Evolutionary conservation across 768 basidiomycete species (phyloP), one percentile per base, ranked within the genome.

Genomic region (Boletus rubescentipes): DNA sequence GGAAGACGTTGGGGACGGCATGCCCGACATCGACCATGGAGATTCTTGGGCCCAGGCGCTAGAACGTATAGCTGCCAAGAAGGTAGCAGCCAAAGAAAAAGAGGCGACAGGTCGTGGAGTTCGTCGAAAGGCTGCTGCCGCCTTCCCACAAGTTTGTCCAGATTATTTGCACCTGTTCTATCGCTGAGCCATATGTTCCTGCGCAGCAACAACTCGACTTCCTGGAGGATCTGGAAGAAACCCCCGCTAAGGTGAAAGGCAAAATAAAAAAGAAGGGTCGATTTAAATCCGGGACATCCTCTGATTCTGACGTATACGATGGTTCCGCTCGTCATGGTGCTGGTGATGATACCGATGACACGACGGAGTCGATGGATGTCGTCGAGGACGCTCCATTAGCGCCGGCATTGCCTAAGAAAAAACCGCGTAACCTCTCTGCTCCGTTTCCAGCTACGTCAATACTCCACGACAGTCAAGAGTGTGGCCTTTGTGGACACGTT

Each of bases 11-110:
- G 77, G 73, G 32, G 88, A 88, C 42, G 76, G 73, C 7, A 62
- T 76, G 4, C 67, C 67, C 2, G 74, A 73, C 5, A 57, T 67
- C 15, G 84, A 83, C 42, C 78, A 85, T 50, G 77, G 74, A 30
- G 87, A 92, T 67, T 91, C 91, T n/a, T 95, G 92, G 93, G 80
- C 86, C 11, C 79, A 82, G 49, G 83, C 90, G 10, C 70, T 94
- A 41, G 70, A 77, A 50, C 75, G 73, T 34, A 77, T 79, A 47
- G 76, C 73, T 46, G 71, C 74, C 14, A 70, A 75, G 52, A 79
- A 74, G 53, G 62, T 63, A 21, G 69, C 73, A 61, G 67, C 69
- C 26, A 66, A 77, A 52, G 81, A 79, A 40, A 66, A 77, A 32
- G 84, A 81, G 44, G 68, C 72, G 38, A 86, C 84, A 3, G 91